Percentiles rank a stretch among this genome's conserved stretches.
These are phyloP conservation scores for Aphanomyces euteiches DNA, from an alignment of 352 stramenopile genomes.

Conservation along the genomic window DNA sequence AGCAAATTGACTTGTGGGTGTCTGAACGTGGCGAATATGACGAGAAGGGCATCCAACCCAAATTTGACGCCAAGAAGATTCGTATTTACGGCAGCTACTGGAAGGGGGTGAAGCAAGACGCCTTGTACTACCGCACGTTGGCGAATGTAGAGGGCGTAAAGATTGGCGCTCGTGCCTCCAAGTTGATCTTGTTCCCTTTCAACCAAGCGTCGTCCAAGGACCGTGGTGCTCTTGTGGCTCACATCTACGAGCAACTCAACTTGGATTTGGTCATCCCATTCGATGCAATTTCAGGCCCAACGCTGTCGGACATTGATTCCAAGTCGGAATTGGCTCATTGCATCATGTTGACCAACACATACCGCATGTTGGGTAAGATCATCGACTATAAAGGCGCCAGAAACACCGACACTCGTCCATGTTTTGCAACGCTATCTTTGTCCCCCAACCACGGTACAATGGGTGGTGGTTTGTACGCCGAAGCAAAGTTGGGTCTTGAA, in stretches of 20 bases:
- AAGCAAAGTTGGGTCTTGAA: slow-evolving; percentile 83
- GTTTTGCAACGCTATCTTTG: slow-evolving; percentile 66
- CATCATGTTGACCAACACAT: slow-evolving; percentile 83
- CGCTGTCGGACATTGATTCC: slow-evolving; percentile 68
- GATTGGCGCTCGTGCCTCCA: slow-evolving; percentile 60
- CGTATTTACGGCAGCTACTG: slow-evolving; percentile 72
- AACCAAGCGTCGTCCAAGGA: slow-evolving; percentile 80
- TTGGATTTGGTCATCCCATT: slow-evolving; percentile 83
- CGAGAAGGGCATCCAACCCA: slow-evolving; percentile 42
- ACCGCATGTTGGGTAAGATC: slow-evolving; percentile 74
- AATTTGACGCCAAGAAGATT: slow-evolving; percentile 66
- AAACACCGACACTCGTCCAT: slow-evolving; percentile 62
- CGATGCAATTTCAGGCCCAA: slow-evolving; percentile 69
- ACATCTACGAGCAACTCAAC: slow-evolving; percentile 80
- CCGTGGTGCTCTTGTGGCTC: slow-evolving; percentile 54
- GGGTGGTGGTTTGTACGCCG: slow-evolving; percentile 76
- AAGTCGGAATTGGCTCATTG: slow-evolving; percentile 74
- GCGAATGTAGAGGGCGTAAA: not conserved
- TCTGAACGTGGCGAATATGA: slow-evolving; percentile 57
- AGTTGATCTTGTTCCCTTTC: slow-evolving; percentile 73
- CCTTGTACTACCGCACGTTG: slow-evolving; percentile 48
- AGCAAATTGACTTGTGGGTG: slow-evolving; percentile 43
- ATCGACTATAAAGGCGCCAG: slow-evolving; percentile 62
- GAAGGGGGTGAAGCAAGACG: slow-evolving; percentile 69
- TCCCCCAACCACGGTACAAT: slow-evolving; percentile 84